Conservation (phyloP, 208 protist genomes). For the Leishmania major region DNA sequence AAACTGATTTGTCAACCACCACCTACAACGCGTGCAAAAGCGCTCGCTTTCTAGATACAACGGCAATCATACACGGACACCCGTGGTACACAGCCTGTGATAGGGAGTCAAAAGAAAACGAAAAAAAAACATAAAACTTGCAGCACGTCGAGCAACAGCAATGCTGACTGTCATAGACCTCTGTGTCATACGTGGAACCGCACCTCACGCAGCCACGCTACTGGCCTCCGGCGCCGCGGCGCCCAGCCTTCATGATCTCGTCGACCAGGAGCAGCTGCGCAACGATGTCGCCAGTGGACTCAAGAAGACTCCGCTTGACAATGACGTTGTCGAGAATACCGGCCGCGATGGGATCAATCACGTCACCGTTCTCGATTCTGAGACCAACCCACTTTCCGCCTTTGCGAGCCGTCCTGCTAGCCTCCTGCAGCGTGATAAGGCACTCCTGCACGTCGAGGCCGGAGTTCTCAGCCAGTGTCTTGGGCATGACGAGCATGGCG, state of each 20-base stretch:
- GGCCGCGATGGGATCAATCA: constrained; percentile 91
- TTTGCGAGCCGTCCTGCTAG: constrained; percentile 61
- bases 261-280: constrained; percentile 99
- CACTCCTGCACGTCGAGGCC: constrained; percentile 98
- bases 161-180: neutral
- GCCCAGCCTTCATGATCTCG: constrained; percentile 99
- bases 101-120: neutral
- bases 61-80: neutral
- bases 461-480: constrained; percentile 98
- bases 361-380: constrained; percentile 97
- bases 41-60: neutral
- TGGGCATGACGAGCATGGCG: constrained; percentile 98
- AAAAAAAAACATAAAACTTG: constrained; percentile 1
- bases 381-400: constrained; percentile 93
- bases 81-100: no score
- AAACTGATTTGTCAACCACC: neutral
- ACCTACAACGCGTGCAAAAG: neutral
- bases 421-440: constrained; percentile 96
- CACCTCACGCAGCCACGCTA: constrained; percentile 14
- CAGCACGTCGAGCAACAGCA: neutral
- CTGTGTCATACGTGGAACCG: neutral
- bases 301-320: constrained; percentile 98
- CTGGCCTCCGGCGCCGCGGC: constrained; percentile 78
- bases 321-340: constrained; percentile 99
- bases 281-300: constrained; percentile 96